These are phyloP conservation scores for Xerocomus amazonicus DNA, from an alignment of 1,284 basidiomycete species.

Conservation along the genomic window DNA sequence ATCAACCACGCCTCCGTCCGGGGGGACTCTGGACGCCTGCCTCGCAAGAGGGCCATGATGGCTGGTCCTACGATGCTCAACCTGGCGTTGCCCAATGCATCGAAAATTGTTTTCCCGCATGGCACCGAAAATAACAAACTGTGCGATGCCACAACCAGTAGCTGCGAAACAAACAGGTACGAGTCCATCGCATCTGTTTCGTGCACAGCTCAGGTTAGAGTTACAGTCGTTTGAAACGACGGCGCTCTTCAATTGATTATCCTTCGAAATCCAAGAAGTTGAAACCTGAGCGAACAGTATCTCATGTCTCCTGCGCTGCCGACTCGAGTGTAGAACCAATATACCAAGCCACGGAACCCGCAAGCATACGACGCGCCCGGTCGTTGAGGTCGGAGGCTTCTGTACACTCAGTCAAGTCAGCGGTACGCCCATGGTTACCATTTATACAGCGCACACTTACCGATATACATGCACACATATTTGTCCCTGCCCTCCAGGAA, in stretches of 20 bases:
- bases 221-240: constrained; percentile 17
- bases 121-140: not conserved
- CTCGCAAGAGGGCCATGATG: not conserved
- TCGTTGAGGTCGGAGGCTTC: constrained; percentile 26
- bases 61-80: constrained; percentile 1
- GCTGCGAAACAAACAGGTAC: not conserved
- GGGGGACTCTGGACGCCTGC: not conserved
- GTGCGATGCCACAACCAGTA: not conserved
- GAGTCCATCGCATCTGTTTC: not conserved
- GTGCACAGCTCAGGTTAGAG: not conserved
- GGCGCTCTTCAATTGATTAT: constrained; percentile 4
- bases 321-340: not conserved
- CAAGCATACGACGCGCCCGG: constrained; percentile 30
- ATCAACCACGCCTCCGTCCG: not conserved
- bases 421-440: constrained; percentile 6
- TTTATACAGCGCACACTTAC: not conserved
- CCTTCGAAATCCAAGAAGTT: constrained; percentile 16
- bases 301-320: constrained; percentile 2
- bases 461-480: constrained; percentile 10
- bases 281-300: constrained; percentile 13
- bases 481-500: constrained; percentile 6
- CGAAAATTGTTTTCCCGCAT: not conserved
- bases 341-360: constrained; percentile 24
- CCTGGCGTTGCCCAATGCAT: not conserved
- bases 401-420: constrained; percentile 4